Conservation (phyloP, 495 filamentous ascomycete genomes). For the Eremomyces bilateralis region DNA sequence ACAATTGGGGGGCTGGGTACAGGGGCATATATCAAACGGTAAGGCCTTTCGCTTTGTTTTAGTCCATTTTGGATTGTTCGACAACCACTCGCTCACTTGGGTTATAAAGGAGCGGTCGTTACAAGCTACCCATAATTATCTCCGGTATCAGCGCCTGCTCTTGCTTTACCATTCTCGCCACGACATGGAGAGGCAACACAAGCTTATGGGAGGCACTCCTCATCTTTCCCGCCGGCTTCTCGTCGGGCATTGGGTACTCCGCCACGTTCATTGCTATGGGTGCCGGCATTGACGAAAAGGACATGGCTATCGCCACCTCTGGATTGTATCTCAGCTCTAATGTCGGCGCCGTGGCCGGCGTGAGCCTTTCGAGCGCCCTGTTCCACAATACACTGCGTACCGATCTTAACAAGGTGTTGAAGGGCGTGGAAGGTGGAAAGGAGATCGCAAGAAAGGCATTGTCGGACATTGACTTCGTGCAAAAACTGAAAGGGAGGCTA, state of each 20-base stretch:
- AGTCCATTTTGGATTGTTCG: background rate
- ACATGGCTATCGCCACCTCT: conserved; percentile 8
- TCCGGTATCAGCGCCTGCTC: conserved; percentile 27
- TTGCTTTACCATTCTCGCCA: conserved; percentile 32
- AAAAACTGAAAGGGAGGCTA: background rate
- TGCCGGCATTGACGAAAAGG: conserved; percentile 5
- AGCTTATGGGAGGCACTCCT: conserved; percentile 38
- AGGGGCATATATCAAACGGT: conserved; percentile 32
- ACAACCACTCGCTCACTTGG: background rate
- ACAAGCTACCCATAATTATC: conserved; percentile 31
- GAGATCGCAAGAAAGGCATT: background rate
- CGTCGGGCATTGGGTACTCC: conserved; percentile 7
- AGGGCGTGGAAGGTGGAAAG: background rate
- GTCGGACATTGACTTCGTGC: background rate
- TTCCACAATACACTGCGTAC: conserved; percentile 1
- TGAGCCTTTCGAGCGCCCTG: conserved; percentile 5
- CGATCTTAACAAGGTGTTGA: conserved; percentile 1
- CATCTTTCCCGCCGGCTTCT: conserved; percentile 28
- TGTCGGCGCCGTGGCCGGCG: conserved; percentile 6
- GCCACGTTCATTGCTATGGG: conserved; percentile 10
- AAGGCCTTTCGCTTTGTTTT: conserved; percentile 1
- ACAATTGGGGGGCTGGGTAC: conserved; percentile 37
- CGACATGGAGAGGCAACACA: conserved; percentile 41
- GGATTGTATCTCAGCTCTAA: conserved; percentile 6
- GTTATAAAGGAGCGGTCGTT: conserved; percentile 32